phyloP scores from a whole-genome alignment of 352 stramenopile species.

The Phytophthora sp. region DNA sequence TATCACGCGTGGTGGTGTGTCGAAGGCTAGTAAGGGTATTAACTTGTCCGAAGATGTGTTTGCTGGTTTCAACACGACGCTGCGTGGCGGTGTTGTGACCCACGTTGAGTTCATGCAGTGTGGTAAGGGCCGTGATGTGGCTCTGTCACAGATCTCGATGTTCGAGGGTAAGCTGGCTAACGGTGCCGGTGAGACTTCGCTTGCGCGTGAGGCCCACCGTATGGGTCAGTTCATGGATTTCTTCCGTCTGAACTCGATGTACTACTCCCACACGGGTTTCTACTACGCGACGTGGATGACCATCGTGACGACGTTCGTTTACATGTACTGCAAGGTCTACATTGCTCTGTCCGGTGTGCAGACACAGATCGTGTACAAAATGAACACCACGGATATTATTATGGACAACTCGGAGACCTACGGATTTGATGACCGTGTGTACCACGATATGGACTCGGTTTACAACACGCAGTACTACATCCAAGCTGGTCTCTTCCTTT shows the following conservation, averaged over 20 bases:
- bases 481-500: constrained; percentile 82
- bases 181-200: constrained; percentile 77
- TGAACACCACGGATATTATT: constrained; percentile 78
- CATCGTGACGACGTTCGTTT: constrained; percentile 88
- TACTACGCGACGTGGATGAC: constrained; percentile 90
- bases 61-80: constrained; percentile 79
- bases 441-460: constrained; percentile 60
- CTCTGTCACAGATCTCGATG: constrained; percentile 87
- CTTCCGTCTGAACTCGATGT: constrained; percentile 88
- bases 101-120: constrained; percentile 91
- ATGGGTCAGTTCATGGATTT: constrained; percentile 90
- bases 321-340: constrained; percentile 89
- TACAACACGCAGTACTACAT: constrained; percentile 90
- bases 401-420: constrained; percentile 50
- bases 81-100: constrained; percentile 78
- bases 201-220: constrained; percentile 80
- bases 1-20: constrained; percentile 77
- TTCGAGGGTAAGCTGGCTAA: constrained; percentile 89
- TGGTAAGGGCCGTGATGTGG: constrained; percentile 85
- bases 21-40: constrained; percentile 84
- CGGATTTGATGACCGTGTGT: constrained; percentile 70
- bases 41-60: constrained; percentile 90
- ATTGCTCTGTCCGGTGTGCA: constrained; percentile 77
- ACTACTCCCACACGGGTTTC: constrained; percentile 88
- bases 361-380: constrained; percentile 71